These are phyloP conservation scores for Pleurostoma richardsiae DNA, from an alignment of 2,329 filamentous ascomycete species.

Conservation along the genomic window DNA sequence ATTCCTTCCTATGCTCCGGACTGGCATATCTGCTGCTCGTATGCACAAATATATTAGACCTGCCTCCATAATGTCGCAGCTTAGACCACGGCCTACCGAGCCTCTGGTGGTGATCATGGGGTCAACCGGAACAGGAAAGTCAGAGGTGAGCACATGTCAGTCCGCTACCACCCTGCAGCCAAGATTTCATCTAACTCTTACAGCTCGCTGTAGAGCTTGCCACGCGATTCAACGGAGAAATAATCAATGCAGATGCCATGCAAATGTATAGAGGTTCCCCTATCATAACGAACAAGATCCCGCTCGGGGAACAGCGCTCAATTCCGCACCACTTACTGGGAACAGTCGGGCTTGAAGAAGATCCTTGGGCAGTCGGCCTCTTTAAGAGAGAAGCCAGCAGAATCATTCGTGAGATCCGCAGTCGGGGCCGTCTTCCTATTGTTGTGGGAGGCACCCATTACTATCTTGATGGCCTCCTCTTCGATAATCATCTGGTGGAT, in stretches of 20 bases:
- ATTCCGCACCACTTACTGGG: conserved; percentile 87
- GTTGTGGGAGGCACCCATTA: conserved; percentile 94
- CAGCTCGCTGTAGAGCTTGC: conserved; percentile 90
- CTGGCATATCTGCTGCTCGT: too few relatives aligned
- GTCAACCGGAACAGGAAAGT: conserved; percentile 90
- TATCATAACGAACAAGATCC: conserved; percentile 93
- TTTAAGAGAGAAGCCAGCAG: conserved; percentile 68
- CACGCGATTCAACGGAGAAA: conserved; percentile 76
- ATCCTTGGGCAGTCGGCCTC: conserved; percentile 76
- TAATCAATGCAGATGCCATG: conserved; percentile 98
- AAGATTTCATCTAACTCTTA: conserved; percentile 13
- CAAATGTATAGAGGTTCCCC: conserved; percentile 91
- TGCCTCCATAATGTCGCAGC: conserved; percentile 26
- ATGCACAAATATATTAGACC: background rate
- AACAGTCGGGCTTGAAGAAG: conserved; percentile 67
- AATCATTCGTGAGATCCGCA: conserved; percentile 72
- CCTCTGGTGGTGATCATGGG: conserved; percentile 80
- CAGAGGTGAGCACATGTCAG: conserved; percentile 56
- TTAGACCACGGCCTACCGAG: conserved; percentile 30
- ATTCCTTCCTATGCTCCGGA: too few relatives aligned
- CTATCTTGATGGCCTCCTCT: conserved; percentile 85
- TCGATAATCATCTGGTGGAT: conserved; percentile 63
- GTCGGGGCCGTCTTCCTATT: conserved; percentile 76
- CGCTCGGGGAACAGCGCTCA: conserved; percentile 65
- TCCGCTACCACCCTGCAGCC: background rate